Percentiles rank a stretch among this genome's conserved stretches.
These are phyloP conservation scores for Porcisia deanei DNA, from an alignment of 208 protist genomes.

Conservation along the genomic window DNA sequence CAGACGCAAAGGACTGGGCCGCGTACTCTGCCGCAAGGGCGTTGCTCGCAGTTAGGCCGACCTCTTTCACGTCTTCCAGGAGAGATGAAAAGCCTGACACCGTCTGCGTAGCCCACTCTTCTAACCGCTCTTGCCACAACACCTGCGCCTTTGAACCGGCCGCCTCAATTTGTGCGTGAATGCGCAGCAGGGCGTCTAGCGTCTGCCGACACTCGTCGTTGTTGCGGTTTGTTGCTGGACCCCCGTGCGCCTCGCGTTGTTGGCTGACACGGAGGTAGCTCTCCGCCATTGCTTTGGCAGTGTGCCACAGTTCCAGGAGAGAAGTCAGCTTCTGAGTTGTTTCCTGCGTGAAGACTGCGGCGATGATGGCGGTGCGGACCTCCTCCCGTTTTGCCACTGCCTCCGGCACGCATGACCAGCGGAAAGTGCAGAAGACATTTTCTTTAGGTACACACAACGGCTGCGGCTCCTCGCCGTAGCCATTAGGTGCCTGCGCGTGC, in stretches of 20 bases:
- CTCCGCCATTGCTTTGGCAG: conserved; percentile 53
- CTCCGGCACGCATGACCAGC: conserved; percentile 45
- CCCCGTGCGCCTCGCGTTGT: conserved; percentile 21
- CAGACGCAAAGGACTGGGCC: conserved; percentile 23
- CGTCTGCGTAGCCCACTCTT: conserved; percentile 33
- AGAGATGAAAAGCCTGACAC: conserved; percentile 26
- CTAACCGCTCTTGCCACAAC: conserved; percentile 38
- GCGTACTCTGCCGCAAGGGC: conserved; percentile 68
- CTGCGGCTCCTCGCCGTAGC: neutral
- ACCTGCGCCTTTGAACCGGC: conserved; percentile 28
- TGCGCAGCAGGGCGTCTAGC: conserved; percentile 60
- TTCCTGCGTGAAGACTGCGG: conserved; percentile 48
- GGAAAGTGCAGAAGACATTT: conserved; percentile 36
- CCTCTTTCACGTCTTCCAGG: conserved; percentile 55
- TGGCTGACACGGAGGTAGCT: conserved; percentile 57
- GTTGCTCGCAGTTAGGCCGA: conserved; percentile 62
- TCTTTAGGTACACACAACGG: neutral
- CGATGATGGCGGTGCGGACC: conserved; percentile 40
- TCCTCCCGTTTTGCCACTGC: conserved; percentile 52
- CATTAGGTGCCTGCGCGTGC: conserved; percentile 6
- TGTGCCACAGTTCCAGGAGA: conserved; percentile 60
- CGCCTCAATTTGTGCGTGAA: conserved; percentile 50
- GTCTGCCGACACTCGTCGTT: conserved; percentile 33
- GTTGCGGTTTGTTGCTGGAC: conserved; percentile 9
- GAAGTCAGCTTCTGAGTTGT: conserved; percentile 42